Base-by-base conservation (phyloP, 2,329 filamentous ascomycete genomes). In the Penicillium sp. region DNA sequence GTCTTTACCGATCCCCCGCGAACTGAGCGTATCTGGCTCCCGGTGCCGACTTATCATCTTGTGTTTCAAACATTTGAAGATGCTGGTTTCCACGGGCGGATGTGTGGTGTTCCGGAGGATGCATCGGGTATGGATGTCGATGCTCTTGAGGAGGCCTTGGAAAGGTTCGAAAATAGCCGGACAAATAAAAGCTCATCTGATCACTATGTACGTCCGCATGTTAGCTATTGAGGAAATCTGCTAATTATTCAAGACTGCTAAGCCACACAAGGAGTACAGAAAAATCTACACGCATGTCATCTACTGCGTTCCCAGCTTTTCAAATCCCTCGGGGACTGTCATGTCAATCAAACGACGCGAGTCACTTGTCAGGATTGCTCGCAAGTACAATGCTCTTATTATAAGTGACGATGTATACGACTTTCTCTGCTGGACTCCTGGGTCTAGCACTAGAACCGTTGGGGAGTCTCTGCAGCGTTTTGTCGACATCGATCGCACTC, bases 21-120 rank as follows among this genome's bases (percentile, higher is more conserved):
- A 60, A 95, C 90, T 1, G 75, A 79, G 41, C 82, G 81, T 49
- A 76, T 95, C 4, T 95, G 89, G 88, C 80, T 90, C 66, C 83
- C 89, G 2, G 84, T 87, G 14, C 90, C 91, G 7, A 86, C 85
- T 41, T 95, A 95, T 67, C 88, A 89, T 71, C 76, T 94, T 14
- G 88, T 85, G 0, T 90, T 88, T 63, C 79, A 84, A 14, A 87
- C 92, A 48, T 92, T 95, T 64, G 84, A 87, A 55, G 91, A 95
- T 70, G 78, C 84, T 6, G 87, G 89, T 1, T 89, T 95, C 56
- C 73, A 75, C 9, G 80, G 79, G 2, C 80, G 83, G 40, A 66
- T 94, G 65, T 78, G 78, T 46, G 86, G 84, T 2, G 81, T 90
- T 20, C 85, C 86, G 0, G 90, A 95, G 72, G 89, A 92, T 63